Evolutionary conservation across 257 asterid species (phyloP).

Genomic region (Nicotiana tomentosiformis): DNA sequence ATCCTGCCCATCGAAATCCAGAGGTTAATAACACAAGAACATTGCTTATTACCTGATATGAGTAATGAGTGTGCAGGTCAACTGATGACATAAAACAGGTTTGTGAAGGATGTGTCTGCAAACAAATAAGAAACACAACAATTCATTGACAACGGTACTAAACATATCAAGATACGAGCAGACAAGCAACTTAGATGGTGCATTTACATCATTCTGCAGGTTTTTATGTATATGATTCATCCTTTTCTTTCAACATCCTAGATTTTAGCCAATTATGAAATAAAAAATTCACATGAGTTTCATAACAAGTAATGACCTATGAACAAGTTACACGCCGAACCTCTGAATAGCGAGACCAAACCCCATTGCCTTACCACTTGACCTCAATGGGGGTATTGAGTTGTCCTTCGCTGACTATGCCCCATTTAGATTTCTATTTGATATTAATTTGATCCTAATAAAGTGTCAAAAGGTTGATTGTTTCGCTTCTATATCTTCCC

Average conservation of each 20-base stretch:
- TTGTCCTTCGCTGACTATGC: no score
- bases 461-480: no score
- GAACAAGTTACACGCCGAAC: no score
- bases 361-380: no score
- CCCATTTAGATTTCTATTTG: no score
- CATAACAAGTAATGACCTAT: neutral
- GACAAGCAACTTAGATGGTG: neutral
- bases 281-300: neutral
- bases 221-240: conserved; percentile 7
- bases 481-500: no score
- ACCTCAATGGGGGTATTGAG: no score
- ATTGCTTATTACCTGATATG: conserved; percentile 72
- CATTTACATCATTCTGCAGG: conserved; percentile 1
- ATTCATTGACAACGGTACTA: neutral
- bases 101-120: conserved; percentile 99
- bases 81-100: conserved; percentile 98
- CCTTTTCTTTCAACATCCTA: neutral
- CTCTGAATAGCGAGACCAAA: no score
- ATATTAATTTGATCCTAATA: no score
- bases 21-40: neutral
- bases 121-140: conserved; percentile 18
- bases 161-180: neutral
- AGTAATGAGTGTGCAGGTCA: conserved; percentile 97
- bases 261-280: neutral
- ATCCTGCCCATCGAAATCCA: neutral